Conservation (phyloP, 2,329 filamentous ascomycete genomes). For the Sporothrix protearum region DNA sequence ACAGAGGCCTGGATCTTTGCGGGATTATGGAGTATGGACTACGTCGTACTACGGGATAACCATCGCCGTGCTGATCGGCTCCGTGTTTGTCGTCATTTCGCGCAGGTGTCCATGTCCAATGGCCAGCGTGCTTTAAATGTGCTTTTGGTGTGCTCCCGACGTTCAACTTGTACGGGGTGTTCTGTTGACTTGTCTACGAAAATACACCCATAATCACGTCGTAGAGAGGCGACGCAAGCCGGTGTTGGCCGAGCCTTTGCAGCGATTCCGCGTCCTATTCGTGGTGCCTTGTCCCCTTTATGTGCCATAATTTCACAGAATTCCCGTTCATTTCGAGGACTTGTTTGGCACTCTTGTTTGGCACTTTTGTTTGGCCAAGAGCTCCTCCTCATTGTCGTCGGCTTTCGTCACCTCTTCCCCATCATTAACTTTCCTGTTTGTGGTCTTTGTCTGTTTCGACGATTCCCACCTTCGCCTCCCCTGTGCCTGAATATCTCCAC, state of each 20-base stretch:
- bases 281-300: background rate
- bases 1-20: background rate
- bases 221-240: background rate
- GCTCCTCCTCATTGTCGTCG: background rate
- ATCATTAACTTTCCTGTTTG: background rate
- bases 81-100: slow-evolving; percentile 13
- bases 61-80: slow-evolving; percentile 3
- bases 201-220: background rate
- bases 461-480: background rate
- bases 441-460: background rate
- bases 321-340: background rate
- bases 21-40: too few relatives aligned
- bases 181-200: background rate
- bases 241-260: background rate
- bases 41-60: too few relatives aligned
- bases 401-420: background rate
- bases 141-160: background rate
- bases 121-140: too few relatives aligned
- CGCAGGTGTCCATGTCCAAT: slow-evolving; percentile 1
- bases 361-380: too few relatives aligned
- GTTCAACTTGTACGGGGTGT: background rate
- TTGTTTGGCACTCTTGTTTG: too few relatives aligned
- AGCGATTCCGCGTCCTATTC: background rate
- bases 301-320: background rate
- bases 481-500: slow-evolving; percentile 4